phyloP scores from a whole-genome alignment of 768 basidiomycete species.

The Roridomyces roridus region DNA sequence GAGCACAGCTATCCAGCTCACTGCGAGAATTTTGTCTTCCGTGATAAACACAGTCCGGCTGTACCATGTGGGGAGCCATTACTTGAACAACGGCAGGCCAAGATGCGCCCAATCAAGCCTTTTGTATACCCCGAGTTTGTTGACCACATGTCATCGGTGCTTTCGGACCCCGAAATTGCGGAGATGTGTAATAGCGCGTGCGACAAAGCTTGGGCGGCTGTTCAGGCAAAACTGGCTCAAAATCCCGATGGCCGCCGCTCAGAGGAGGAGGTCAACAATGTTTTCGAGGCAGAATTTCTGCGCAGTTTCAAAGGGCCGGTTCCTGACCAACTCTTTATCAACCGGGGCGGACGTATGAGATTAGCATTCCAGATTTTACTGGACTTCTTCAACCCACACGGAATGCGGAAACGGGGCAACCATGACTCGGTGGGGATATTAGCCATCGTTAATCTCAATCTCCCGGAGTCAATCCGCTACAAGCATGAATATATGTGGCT shows the following conservation, averaged over 20 bases:
- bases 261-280: conserved; percentile 17
- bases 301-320: conserved; percentile 33
- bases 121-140: conserved; percentile 24
- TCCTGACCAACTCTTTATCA: conserved; percentile 26
- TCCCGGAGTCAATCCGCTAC: conserved; percentile 35
- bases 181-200: conserved; percentile 23
- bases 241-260: conserved; percentile 8
- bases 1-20: conserved; percentile 20
- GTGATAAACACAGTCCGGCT: conserved; percentile 12
- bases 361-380: conserved; percentile 30
- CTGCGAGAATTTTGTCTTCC: conserved; percentile 16
- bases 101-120: conserved; percentile 27
- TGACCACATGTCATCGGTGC: conserved; percentile 27
- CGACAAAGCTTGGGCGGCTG: conserved; percentile 21
- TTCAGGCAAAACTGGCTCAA: background rate
- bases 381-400: conserved; percentile 37
- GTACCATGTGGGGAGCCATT: conserved; percentile 11
- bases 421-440: conserved; percentile 35
- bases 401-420: too few relatives aligned
- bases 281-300: conserved; percentile 36
- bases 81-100: conserved; percentile 18
- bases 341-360: conserved; percentile 24
- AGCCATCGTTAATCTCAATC: conserved; percentile 36
- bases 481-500: conserved; percentile 37
- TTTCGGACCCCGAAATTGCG: conserved; percentile 24